Base-by-base conservation (phyloP, 805 yeast genomes). In the Nakazawaea laoshanensis region DNA sequence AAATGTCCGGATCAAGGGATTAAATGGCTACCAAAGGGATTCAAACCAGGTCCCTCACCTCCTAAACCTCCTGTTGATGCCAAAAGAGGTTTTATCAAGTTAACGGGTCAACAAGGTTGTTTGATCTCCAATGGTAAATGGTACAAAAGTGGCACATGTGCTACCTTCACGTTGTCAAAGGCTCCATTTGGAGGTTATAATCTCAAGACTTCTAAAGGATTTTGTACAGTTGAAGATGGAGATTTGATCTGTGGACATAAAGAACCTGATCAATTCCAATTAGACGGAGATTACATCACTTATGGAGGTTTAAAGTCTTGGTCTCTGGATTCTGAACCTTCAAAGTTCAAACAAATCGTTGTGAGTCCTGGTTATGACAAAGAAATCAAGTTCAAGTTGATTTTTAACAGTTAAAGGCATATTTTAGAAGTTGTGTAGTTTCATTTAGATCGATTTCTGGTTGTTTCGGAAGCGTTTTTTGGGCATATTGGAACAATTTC, bases 111-210 rank as follows among this genome's bases (percentile, higher is more conserved):
- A 37, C 42, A 54, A 4, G 95, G 95, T 7, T 85, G 95, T 55
- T 59, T 89, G 38, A 89, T 88, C 47, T 73, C 82, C 39, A 82
- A 74, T 47, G 98, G 98, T 4, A 70, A 74, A 43, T 88, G 94
- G 92, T 84, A 79, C 57, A 50, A 68, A 4, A 63, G 67, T 12
- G 96, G 96, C 1, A 74, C 92, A 0, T 89, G 96, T 55, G 97
- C 96, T 4, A 74, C 80, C 4, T 88, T 66, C 57, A 65, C 65
- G 17, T 45, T 82, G 17, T 47, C 55, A 20, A 66, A 74, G 34
- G 72, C 80, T 20, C 68, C 70, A 21, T 74, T 74, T 53, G 92
- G 92, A 3, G 92, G 92, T n/a, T 70, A 73, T 46, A 69, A 74
- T 37, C 48, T 88, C 28, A 65, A 65, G 39, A 70, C 92, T 1